Percentiles rank a stretch among this genome's conserved stretches.
Conservation (phyloP, 1,284 basidiomycete genomes). For the Cystobasidium slooffiae region DNA sequence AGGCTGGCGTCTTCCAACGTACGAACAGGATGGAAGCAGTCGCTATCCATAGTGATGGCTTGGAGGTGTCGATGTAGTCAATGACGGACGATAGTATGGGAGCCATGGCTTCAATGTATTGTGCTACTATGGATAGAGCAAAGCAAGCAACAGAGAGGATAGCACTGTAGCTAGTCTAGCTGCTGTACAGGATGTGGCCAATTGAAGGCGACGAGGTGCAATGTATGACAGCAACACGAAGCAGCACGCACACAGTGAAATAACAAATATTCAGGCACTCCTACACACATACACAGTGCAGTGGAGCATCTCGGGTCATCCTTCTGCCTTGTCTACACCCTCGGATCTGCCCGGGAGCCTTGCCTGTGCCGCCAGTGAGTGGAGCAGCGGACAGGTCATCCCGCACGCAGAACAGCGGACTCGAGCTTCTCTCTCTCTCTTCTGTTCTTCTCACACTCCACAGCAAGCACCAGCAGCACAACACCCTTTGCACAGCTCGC, state of each 20-base stretch:
- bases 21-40: conserved; percentile 59
- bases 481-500: neutral
- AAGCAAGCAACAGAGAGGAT: neutral
- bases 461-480: neutral
- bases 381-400: neutral
- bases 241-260: no score
- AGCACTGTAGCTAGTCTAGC: neutral
- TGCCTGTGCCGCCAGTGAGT: neutral
- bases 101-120: conserved; percentile 2
- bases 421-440: neutral
- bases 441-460: neutral
- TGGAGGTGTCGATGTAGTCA: conserved; percentile 64
- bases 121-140: neutral
- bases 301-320: neutral
- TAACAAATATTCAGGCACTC: neutral
- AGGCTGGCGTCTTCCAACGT: conserved; percentile 3
- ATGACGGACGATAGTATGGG: conserved; percentile 15
- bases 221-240: no score
- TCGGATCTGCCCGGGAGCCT: conserved; percentile 13
- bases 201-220: no score
- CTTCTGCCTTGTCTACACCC: neutral
- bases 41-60: conserved; percentile 70
- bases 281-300: neutral
- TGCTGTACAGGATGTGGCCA: neutral
- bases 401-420: no score